Percentiles rank a stretch among this genome's conserved stretches.
These are phyloP conservation scores for Psilocybe azurescens DNA, from an alignment of 768 basidiomycete species.

Conservation along the genomic window DNA sequence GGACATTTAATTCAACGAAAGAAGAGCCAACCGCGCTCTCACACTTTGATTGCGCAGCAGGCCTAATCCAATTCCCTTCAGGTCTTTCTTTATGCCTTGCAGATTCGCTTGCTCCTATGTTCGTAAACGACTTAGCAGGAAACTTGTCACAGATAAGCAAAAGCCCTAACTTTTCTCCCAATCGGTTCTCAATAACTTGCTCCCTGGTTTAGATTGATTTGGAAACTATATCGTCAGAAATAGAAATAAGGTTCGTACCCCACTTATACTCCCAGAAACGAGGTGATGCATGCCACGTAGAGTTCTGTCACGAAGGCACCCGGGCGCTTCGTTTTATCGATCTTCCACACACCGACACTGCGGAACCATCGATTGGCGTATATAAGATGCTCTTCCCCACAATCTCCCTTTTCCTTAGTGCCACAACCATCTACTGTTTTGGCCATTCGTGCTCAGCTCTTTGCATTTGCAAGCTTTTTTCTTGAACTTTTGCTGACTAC, in stretches of 20 bases:
- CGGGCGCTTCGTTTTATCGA: not conserved
- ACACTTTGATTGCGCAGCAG: constrained; percentile 4
- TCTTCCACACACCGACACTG: constrained; percentile 8
- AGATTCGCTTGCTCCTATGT: not conserved
- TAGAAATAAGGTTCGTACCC: constrained; percentile 4
- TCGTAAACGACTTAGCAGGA: too few species aligned
- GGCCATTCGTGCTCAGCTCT: not conserved
- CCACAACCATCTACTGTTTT: not conserved
- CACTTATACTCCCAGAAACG: not conserved
- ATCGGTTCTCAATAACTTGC: not conserved
- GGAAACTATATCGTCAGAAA: not conserved
- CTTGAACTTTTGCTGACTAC: constrained; percentile 6
- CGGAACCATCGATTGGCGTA: not conserved
- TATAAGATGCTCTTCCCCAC: not conserved
- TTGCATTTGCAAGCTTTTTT: not conserved
- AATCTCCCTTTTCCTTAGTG: not conserved
- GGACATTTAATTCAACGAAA: not conserved
- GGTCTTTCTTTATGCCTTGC: not conserved
- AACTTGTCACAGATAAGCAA: too few species aligned
- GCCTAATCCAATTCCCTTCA: not conserved
- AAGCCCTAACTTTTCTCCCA: too few species aligned
- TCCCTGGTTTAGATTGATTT: not conserved
- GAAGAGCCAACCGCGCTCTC: not conserved
- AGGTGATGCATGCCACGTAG: not conserved
- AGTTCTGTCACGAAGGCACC: not conserved